These are phyloP conservation scores for Diaporthe citrichinensis DNA, from an alignment of 2,329 filamentous ascomycete species.

Conservation along the genomic window DNA sequence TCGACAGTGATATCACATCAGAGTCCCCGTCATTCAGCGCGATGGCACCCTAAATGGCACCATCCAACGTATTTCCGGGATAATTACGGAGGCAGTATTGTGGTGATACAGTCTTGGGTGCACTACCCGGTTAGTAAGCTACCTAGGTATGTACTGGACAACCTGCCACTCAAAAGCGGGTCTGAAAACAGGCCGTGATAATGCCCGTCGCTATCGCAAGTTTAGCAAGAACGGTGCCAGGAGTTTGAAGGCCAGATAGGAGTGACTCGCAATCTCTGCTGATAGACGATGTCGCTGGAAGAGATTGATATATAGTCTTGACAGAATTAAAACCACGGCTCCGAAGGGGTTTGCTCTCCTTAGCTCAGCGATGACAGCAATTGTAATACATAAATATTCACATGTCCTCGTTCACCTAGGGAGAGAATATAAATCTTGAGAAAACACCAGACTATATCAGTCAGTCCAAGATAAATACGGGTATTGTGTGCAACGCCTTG, in stretches of 20 bases:
- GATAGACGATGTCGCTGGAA: background rate
- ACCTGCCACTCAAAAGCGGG: background rate
- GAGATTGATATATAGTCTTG: background rate
- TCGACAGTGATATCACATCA: slow-evolving; percentile 35
- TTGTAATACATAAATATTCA: too few species aligned
- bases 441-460: too few species aligned
- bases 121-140: background rate
- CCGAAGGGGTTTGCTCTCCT: background rate
- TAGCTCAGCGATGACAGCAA: background rate
- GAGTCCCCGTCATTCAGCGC: slow-evolving; percentile 22
- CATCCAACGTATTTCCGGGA: slow-evolving; percentile 28
- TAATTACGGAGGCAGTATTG: slow-evolving; percentile 15
- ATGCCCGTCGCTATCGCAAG: background rate
- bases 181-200: background rate
- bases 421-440: background rate
- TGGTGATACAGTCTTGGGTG: background rate
- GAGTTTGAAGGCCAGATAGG: background rate
- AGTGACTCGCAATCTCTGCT: background rate
- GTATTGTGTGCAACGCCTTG: too few species aligned
- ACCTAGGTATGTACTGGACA: too few species aligned
- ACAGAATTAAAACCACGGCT: background rate
- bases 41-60: slow-evolving; percentile 31
- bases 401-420: too few species aligned
- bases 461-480: too few species aligned
- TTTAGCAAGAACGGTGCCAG: background rate